Conservation (phyloP, 345 rosid genomes). For the Hevea brasiliensis region DNA sequence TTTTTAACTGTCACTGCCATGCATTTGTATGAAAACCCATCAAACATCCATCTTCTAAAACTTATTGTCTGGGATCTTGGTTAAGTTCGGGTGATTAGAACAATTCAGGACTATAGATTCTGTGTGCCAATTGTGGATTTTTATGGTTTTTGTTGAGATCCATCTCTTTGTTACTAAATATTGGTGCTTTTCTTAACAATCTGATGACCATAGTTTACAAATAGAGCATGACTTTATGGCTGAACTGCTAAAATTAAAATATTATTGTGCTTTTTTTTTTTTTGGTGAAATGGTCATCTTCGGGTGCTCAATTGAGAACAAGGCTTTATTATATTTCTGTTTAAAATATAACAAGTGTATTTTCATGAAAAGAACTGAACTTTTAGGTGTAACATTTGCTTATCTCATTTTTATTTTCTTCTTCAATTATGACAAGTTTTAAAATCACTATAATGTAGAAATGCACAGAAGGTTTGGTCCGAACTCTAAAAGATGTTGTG, state of each 20-base stretch:
- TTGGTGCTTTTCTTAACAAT: not conserved
- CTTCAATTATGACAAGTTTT: constrained; percentile 9
- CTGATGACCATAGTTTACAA: not conserved
- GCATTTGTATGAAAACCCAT: not conserved
- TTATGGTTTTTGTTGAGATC: not conserved
- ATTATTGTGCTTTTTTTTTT: constrained; percentile 16
- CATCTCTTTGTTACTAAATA: constrained; percentile 8
- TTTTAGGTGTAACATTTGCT: constrained; percentile 7
- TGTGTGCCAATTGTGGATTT: constrained; percentile 9
- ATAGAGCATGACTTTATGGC: not conserved
- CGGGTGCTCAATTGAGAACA: not conserved
- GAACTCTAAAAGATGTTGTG: constrained; percentile 74
- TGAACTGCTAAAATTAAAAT: not conserved
- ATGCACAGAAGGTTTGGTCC: constrained; percentile 87
- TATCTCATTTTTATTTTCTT: not conserved
- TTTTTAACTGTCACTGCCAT: not conserved
- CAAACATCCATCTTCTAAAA: constrained; percentile 1
- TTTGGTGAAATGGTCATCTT: constrained; percentile 19
- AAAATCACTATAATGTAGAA: constrained; percentile 47
- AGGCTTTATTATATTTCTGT: not conserved
- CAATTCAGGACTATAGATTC: not conserved
- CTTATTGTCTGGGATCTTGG: not conserved
- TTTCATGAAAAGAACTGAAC: not conserved
- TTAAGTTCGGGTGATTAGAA: not conserved
- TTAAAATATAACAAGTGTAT: not conserved